Conservation (phyloP, 2,329 filamentous ascomycete genomes). For the Aureobasidium sp. region DNA sequence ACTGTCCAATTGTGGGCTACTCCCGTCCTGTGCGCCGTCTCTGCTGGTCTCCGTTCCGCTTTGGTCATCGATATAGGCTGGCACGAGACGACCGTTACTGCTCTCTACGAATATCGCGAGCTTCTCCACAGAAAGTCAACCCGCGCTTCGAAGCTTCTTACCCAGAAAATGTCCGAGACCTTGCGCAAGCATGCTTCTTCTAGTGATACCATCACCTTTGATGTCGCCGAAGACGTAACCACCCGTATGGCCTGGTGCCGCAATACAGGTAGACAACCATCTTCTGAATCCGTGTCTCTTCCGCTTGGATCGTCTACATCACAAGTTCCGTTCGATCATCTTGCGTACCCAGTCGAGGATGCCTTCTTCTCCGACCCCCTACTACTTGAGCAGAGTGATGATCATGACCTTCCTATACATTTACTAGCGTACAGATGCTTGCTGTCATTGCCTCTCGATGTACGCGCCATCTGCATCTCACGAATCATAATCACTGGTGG, state of each 20-base stretch:
- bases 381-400: slow-evolving; percentile 60
- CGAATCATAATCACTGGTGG: slow-evolving; percentile 83
- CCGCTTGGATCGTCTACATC: slow-evolving; percentile 44
- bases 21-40: slow-evolving; percentile 65
- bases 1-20: slow-evolving; percentile 73
- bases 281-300: slow-evolving; percentile 32
- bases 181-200: slow-evolving; percentile 41
- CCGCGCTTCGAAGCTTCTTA: slow-evolving; percentile 65
- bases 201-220: slow-evolving; percentile 45
- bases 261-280: slow-evolving; percentile 23
- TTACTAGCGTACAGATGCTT: slow-evolving; percentile 69
- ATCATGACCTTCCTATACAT: slow-evolving; percentile 76
- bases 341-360: slow-evolving; percentile 69
- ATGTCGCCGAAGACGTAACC: slow-evolving; percentile 74
- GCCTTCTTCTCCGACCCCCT: slow-evolving; percentile 60
- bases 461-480: slow-evolving; percentile 78
- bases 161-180: slow-evolving; percentile 48
- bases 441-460: slow-evolving; percentile 69
- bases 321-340: slow-evolving; percentile 59
- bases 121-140: slow-evolving; percentile 63
- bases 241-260: slow-evolving; percentile 71
- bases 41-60: slow-evolving; percentile 77
- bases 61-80: slow-evolving; percentile 87
- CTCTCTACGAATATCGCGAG: slow-evolving; percentile 85
- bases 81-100: slow-evolving; percentile 80